Evolutionary conservation across 768 basidiomycete genomes (phyloP), one percentile per base, ranked within the genome.

Genomic region (Lactifluus subvellereus): DNA sequence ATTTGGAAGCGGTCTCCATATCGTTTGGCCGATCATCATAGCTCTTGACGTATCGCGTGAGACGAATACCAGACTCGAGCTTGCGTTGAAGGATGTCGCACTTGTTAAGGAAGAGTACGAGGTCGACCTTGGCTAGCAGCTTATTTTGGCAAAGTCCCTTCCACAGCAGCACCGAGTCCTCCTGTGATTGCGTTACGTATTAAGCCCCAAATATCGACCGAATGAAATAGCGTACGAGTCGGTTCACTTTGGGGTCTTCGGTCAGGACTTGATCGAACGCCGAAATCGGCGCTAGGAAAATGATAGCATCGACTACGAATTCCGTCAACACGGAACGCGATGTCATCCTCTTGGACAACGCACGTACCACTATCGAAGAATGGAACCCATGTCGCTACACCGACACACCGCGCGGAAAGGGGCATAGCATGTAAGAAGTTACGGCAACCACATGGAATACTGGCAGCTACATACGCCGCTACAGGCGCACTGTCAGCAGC

Each of bases 41-140:
- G 52, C 85, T 88, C 52, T 86, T 81, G 35, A 91, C 87, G 67
- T 86, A 87, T 70, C 86, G 84, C 38, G 78, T 74, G 35, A 91
- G 74, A 62, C 79, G 78, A 60, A 88, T 79, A 35, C 89, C 89
- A 1, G 86, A 78, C 20, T 76, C 74, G 11, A 91, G 80, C 69
- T 91, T 91, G 50, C 77, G 68, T 63, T 81, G 82, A 58, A 91
- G 74, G 62, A 91, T 87, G 69, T 91, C 89, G 62, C 86, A 86
- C 71, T 92, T 92, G 75, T 91, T 92, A 57, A 92, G 77, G 77
- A 91, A 92, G 51, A 91, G 77, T 63, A 91, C 86, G 38, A 91
- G 77, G 66, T 88, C 86, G 35, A 90, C 88, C 50, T 81, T 77
- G 49, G 82, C 83, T 5, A 92, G 78, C 30, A 91, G 80, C 68